Conservation (phyloP, 1,284 basidiomycete species). For the Irpex sp. region DNA sequence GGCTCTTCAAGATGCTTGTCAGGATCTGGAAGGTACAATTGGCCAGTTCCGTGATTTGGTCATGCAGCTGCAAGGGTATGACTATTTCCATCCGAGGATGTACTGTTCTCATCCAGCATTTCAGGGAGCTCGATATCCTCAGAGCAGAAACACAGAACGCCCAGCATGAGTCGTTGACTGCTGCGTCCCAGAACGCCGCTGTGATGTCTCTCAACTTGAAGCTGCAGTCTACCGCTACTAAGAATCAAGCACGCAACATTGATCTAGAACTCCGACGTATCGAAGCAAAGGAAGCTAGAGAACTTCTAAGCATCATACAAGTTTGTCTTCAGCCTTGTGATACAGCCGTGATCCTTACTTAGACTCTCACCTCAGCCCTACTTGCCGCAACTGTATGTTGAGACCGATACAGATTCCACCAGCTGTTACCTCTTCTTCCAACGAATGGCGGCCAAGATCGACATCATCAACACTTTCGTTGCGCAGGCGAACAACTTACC, state of each 20-base stretch:
- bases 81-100: conserved; percentile 6
- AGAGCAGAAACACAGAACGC: conserved; percentile 83
- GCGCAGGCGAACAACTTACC: conserved; percentile 81
- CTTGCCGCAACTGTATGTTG: conserved; percentile 80
- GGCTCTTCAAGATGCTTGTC: conserved; percentile 71
- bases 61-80: conserved; percentile 73
- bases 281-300: conserved; percentile 78
- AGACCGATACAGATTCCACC: conserved; percentile 84
- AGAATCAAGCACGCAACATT: conserved; percentile 85
- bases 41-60: conserved; percentile 90
- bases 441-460: conserved; percentile 79
- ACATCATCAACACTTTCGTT: conserved; percentile 79
- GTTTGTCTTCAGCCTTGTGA: conserved; percentile 26
- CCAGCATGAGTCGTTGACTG: conserved; percentile 74
- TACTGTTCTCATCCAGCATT: background rate
- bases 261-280: conserved; percentile 85
- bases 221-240: conserved; percentile 83
- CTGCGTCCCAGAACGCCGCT: conserved; percentile 73
- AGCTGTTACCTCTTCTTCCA: conserved; percentile 90
- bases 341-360: background rate
- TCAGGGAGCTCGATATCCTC: conserved; percentile 79
- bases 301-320: conserved; percentile 72
- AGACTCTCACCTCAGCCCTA: conserved; percentile 55
- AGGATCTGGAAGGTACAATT: conserved; percentile 87
- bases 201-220: conserved; percentile 93